Evolutionary conservation across 768 basidiomycete genomes (phyloP).

Genomic region (Tricholoma hemisulphureum): DNA sequence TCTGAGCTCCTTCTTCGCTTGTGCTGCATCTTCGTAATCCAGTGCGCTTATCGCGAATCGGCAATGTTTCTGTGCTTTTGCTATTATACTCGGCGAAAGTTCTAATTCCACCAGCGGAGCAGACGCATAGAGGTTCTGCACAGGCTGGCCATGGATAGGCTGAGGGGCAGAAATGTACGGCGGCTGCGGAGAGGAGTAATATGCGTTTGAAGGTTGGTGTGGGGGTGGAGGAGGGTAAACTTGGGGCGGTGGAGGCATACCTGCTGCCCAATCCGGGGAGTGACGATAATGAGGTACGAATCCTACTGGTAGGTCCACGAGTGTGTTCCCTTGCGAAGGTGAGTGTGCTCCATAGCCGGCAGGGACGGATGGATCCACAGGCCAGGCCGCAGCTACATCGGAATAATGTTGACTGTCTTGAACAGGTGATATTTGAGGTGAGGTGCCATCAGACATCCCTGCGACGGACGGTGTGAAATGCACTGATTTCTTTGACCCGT

Average conservation of each 20-base stretch:
- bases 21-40: conserved; percentile 90
- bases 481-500: conserved; percentile 41
- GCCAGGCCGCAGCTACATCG: not conserved
- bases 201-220: not conserved
- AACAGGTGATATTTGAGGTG: conserved; percentile 20
- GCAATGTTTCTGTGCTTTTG: conserved; percentile 87
- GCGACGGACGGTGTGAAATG: conserved; percentile 49
- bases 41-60: conserved; percentile 92
- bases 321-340: conserved; percentile 1
- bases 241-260: not conserved
- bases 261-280: not conserved
- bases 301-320: conserved; percentile 15
- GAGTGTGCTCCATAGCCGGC: not conserved
- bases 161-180: not conserved
- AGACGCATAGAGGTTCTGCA: conserved; percentile 9
- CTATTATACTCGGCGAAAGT: conserved; percentile 63
- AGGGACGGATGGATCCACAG: not conserved
- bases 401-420: conserved; percentile 14
- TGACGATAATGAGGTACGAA: conserved; percentile 17
- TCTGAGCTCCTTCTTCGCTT: conserved; percentile 80
- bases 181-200: conserved; percentile 3
- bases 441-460: conserved; percentile 21
- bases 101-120: conserved; percentile 32
- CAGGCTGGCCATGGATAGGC: conserved; percentile 15
- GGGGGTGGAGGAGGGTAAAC: conserved; percentile 2